Evolutionary conservation across 1,284 basidiomycete genomes (phyloP).

Genomic region (Bjerkandera adusta): DNA sequence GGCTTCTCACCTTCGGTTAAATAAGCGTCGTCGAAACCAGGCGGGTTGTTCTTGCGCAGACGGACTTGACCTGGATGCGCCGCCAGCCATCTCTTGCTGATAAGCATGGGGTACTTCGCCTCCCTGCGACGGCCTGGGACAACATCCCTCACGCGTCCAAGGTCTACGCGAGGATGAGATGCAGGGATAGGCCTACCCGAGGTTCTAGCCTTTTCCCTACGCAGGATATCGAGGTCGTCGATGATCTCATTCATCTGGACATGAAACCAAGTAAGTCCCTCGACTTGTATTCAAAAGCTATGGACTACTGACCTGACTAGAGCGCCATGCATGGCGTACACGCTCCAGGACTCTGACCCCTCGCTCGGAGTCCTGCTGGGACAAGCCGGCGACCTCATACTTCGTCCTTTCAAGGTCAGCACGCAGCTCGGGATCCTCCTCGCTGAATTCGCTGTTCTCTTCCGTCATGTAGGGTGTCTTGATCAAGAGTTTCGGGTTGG

Average conservation of each 20-base stretch:
- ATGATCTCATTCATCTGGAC: neutral
- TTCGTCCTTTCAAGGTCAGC: neutral
- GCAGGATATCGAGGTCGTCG: conserved; percentile 1
- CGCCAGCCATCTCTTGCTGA: neutral
- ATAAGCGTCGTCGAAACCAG: neutral
- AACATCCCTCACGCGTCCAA: neutral
- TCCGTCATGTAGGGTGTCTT: conserved; percentile 2
- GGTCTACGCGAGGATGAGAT: neutral
- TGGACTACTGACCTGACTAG: neutral
- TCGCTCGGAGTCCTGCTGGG: neutral
- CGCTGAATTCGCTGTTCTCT: conserved; percentile 1
- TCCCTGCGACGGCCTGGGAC: neutral
- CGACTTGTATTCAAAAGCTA: neutral
- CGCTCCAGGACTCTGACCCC: conserved; percentile 5
- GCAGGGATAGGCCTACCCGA: neutral
- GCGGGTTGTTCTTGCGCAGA: neutral
- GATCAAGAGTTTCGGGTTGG: neutral
- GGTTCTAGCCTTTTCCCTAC: too few relatives aligned
- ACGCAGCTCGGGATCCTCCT: neutral
- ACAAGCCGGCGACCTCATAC: neutral
- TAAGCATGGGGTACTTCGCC: neutral
- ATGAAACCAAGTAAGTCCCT: neutral
- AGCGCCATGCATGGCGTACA: neutral
- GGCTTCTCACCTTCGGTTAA: too few relatives aligned
- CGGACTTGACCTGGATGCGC: neutral